These are phyloP conservation scores for Stagonosporopsis vannaccii DNA, from an alignment of 2,329 filamentous ascomycete genomes.

Conservation along the genomic window DNA sequence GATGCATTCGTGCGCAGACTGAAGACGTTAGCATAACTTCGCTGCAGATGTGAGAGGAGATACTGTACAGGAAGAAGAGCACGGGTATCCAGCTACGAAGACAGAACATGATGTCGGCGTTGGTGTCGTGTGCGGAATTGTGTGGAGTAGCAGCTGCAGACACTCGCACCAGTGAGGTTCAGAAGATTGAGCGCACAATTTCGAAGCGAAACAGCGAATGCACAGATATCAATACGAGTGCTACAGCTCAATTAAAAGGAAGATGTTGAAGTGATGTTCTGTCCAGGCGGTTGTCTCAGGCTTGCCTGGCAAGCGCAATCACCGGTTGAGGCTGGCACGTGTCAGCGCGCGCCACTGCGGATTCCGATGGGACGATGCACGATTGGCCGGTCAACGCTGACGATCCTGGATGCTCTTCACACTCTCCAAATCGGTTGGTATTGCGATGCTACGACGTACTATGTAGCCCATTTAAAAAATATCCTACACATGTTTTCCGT, in stretches of 20 bases:
- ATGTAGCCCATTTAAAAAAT: background rate
- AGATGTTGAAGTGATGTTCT: conserved; percentile 15
- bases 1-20: conserved; percentile 55
- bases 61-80: conserved; percentile 60
- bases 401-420: background rate
- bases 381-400: conserved; percentile 1
- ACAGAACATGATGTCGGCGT: conserved; percentile 65
- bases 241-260: conserved; percentile 8
- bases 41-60: background rate
- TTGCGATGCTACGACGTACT: conserved; percentile 1
- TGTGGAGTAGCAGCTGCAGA: background rate
- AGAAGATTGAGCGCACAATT: conserved; percentile 1
- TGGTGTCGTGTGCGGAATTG: conserved; percentile 24
- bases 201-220: conserved; percentile 20
- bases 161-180: background rate
- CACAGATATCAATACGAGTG: conserved; percentile 17
- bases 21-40: background rate
- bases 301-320: conserved; percentile 5
- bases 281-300: background rate
- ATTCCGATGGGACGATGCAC: conserved; percentile 2
- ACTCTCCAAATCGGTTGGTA: conserved; percentile 1
- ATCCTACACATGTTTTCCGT: background rate
- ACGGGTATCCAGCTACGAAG: conserved; percentile 65
- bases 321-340: conserved; percentile 9
- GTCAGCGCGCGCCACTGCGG: conserved; percentile 8